These are phyloP conservation scores for Xylariales sp. DNA, from an alignment of 2,329 filamentous ascomycete species.

Conservation along the genomic window DNA sequence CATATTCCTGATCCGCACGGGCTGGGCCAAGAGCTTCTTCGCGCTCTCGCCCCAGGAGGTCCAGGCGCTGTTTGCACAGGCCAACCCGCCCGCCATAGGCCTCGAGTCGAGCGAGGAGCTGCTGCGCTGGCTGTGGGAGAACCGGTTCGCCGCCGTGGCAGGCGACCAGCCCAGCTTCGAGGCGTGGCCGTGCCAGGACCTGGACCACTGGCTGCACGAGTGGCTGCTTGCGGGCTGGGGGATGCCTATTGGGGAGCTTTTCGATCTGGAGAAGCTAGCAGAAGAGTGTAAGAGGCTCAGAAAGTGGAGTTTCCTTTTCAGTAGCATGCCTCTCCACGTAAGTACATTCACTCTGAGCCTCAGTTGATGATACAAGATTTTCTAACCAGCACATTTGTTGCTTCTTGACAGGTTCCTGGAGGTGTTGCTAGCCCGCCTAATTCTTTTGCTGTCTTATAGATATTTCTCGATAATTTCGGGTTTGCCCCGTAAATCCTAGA, in stretches of 20 bases:
- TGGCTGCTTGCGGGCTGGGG: constrained; percentile 44
- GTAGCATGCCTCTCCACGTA: constrained; percentile 41
- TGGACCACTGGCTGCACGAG: constrained; percentile 33
- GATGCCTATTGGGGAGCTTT: constrained; percentile 46
- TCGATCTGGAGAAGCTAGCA: constrained; percentile 41
- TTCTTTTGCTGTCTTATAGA: too few relatives aligned
- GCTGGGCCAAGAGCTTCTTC: too few relatives aligned
- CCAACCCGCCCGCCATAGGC: too few relatives aligned
- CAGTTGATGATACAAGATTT: too few relatives aligned
- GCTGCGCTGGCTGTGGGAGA: constrained; percentile 35
- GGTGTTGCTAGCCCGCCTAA: too few relatives aligned
- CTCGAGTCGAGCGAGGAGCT: constrained; percentile 40
- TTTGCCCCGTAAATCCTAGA: too few relatives aligned
- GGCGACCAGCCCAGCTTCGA: constrained; percentile 40
- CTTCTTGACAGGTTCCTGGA: too few relatives aligned
- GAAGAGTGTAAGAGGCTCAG: constrained; percentile 29
- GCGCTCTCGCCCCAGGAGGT: too few relatives aligned
- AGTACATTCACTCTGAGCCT: too few relatives aligned
- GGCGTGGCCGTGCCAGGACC: constrained; percentile 24
- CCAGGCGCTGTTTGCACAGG: too few relatives aligned
- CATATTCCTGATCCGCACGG: constrained; percentile 43
- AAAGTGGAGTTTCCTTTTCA: constrained; percentile 42
- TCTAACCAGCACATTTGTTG: too few relatives aligned
- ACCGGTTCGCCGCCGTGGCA: constrained; percentile 37
- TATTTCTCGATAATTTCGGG: too few relatives aligned